Base-by-base conservation (phyloP, 75 land plant species). In the Isoetes taiwanensis region DNA sequence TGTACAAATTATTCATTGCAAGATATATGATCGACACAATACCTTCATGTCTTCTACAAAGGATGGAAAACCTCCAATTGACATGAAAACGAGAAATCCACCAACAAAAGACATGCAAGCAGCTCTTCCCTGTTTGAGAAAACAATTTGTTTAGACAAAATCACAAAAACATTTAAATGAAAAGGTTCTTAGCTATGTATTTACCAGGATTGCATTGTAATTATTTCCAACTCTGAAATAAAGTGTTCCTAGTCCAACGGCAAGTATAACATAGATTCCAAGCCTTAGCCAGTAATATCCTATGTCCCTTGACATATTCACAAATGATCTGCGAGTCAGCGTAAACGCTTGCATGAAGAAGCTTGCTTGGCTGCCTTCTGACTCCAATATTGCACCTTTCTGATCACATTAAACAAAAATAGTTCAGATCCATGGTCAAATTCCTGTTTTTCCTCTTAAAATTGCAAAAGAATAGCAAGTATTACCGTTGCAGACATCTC, bases 401-500 rank as follows among this genome's bases (percentile, higher is more conserved):
- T 46, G 50, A n/a, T 9, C 4, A 0, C 14, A 37, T n/a, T n/a
- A n/a, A n/a, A n/a, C n/a, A n/a, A n/a, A n/a, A n/a, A n/a, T n/a
- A n/a, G n/a, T n/a, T n/a, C n/a, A n/a, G n/a, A n/a, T n/a, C n/a
- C n/a, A n/a, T n/a, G n/a, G n/a, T n/a, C n/a, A n/a, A n/a, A n/a
- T n/a, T n/a, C n/a, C n/a, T n/a, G n/a, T n/a, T n/a, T n/a, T n/a
- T n/a, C n/a, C n/a, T n/a, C n/a, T n/a, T n/a, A n/a, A n/a, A n/a
- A n/a, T n/a, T n/a, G n/a, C n/a, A n/a, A n/a, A n/a, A n/a, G n/a
- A n/a, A n/a, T n/a, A n/a, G n/a, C n/a, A n/a, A n/a, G n/a, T n/a
- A n/a, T 69, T 78, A 89, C 96, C 19, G 71, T 70, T n/a, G 68
- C 55, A 20, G 68, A 67, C 3, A 89, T 74, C 66, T 79, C 91